phyloP scores from a whole-genome alignment of 495 filamentous ascomycete genomes.

The Penicillium arizonense region DNA sequence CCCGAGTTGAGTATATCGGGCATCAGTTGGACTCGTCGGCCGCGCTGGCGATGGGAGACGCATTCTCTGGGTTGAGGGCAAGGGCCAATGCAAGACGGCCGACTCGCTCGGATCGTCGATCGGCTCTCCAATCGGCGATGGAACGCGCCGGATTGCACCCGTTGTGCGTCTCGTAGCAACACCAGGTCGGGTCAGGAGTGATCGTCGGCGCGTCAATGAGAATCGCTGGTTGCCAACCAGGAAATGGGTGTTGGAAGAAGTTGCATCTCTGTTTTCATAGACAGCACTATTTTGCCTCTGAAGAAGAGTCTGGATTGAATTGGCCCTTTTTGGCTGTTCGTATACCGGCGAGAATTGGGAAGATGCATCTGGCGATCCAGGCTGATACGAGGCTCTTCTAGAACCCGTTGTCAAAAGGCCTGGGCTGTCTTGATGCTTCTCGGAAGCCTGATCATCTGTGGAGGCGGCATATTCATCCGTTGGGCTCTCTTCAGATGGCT shows the following conservation, averaged over 20 bases:
- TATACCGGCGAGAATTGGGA: constrained; percentile 13
- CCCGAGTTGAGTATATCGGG: constrained; percentile 49
- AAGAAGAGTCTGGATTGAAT: constrained; percentile 30
- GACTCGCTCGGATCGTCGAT: constrained; percentile 10
- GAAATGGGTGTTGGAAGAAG: constrained; percentile 39
- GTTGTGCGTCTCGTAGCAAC: constrained; percentile 45
- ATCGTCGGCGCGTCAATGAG: constrained; percentile 46
- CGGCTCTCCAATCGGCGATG: constrained; percentile 27
- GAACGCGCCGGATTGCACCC: constrained; percentile 18
- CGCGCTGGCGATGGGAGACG: constrained; percentile 11
- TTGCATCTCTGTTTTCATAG: constrained; percentile 26
- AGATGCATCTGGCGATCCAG: constrained; percentile 12
- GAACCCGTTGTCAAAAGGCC: constrained; percentile 14
- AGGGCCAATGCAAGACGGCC: constrained; percentile 16
- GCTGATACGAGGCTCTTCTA: constrained; percentile 26
- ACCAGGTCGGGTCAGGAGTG: constrained; percentile 47
- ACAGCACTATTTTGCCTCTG: constrained; percentile 26
- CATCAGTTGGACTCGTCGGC: constrained; percentile 40
- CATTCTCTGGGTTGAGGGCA: constrained; percentile 15
- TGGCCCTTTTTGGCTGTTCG: constrained; percentile 27
- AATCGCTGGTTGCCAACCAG: constrained; percentile 37
- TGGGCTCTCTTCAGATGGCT: constrained; percentile 5
- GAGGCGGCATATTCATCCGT: not conserved
- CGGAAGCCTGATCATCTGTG: not conserved
- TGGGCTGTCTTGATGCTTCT: constrained; percentile 6